Conservation (phyloP, 345 rosid genomes). For the Populus davidiana region DNA sequence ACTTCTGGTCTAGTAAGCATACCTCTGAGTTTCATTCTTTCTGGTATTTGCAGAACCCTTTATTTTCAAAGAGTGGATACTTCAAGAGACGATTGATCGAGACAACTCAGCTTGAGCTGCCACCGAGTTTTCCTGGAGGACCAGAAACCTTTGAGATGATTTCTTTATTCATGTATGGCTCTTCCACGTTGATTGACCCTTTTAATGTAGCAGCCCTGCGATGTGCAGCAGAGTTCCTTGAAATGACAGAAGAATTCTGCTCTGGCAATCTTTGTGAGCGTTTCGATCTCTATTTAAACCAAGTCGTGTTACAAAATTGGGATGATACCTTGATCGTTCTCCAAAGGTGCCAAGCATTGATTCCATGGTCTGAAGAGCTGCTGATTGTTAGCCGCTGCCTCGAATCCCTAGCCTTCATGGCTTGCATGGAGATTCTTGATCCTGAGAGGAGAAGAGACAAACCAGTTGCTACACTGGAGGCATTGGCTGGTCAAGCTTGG, state of each 20-base stretch:
- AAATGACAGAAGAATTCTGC: conserved; percentile 62
- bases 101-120: conserved; percentile 51
- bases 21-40: neutral
- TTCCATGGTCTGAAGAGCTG: conserved; percentile 60
- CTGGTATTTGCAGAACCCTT: conserved; percentile 46
- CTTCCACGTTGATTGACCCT: conserved; percentile 60
- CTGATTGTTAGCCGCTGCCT: conserved; percentile 76
- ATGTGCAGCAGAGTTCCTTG: conserved; percentile 76
- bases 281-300: conserved; percentile 71
- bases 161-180: conserved; percentile 59
- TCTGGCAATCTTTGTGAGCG: conserved; percentile 62
- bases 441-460: conserved; percentile 63
- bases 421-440: conserved; percentile 89
- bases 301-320: conserved; percentile 76
- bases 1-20: neutral
- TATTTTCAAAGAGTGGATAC: conserved; percentile 66
- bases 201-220: conserved; percentile 63
- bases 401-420: conserved; percentile 74
- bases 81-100: conserved; percentile 47
- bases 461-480: conserved; percentile 53
- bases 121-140: conserved; percentile 70
- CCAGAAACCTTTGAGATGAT: conserved; percentile 72
- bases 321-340: conserved; percentile 70
- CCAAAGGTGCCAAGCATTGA: conserved; percentile 50
- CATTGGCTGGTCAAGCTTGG: conserved; percentile 51